Conservation (phyloP, 805 yeast genomes). For the Wickerhamiella galacta region DNA sequence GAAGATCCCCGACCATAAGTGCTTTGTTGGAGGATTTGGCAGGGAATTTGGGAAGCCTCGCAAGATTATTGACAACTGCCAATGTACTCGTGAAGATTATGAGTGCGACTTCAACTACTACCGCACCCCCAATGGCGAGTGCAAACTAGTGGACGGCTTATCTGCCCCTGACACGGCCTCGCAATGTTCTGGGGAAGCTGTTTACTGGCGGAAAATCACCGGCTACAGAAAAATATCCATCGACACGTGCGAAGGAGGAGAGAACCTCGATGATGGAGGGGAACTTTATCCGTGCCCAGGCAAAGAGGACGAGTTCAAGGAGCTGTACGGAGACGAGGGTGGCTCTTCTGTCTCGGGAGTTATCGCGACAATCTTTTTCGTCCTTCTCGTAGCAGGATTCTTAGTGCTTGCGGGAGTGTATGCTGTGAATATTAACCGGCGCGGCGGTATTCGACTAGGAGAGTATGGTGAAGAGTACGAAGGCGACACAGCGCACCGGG, state of each 20-base stretch:
- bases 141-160: conserved; percentile 64
- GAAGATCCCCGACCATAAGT: conserved; percentile 41
- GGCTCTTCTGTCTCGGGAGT: conserved; percentile 41
- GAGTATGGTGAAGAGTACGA: conserved; percentile 1
- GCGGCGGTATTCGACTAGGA: conserved; percentile 6
- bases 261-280: conserved; percentile 45
- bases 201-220: conserved; percentile 55
- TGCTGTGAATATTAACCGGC: conserved; percentile 2
- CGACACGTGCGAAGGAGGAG: conserved; percentile 75
- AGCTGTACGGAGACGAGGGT: conserved; percentile 25
- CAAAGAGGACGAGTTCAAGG: conserved; percentile 43
- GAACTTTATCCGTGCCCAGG: conserved; percentile 73
- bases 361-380: conserved; percentile 37
- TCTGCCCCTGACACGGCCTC: conserved; percentile 28
- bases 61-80: conserved; percentile 46
- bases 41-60: conserved; percentile 45
- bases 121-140: conserved; percentile 48
- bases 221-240: conserved; percentile 81
- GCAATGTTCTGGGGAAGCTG: conserved; percentile 29
- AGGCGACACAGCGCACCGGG: not conserved
- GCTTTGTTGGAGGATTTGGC: conserved; percentile 33
- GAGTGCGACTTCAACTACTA: conserved; percentile 87
- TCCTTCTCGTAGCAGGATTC: conserved; percentile 36
- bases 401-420: conserved; percentile 53
- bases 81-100: conserved; percentile 71